Evolutionary conservation across 305 asterid genomes (phyloP), one percentile per base, ranked within the genome.

Genomic region (Striga hermonthica): DNA sequence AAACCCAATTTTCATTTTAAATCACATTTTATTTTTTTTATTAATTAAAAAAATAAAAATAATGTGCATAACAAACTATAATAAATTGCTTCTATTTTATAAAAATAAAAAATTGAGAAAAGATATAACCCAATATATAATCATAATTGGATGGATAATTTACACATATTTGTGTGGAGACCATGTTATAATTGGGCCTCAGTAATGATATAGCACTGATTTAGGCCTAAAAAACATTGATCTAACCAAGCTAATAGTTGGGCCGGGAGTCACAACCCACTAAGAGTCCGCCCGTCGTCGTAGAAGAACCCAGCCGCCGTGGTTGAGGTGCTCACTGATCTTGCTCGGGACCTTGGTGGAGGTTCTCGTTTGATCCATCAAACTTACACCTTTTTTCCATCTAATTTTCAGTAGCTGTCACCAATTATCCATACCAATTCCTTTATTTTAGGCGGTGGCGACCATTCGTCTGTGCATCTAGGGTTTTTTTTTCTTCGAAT

Each of bases 401-500:
- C 62, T 34, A 35, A n/a, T 22, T 22, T 22, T 22, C 31, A 22
- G 2, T 22, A 22, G 31, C 31, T 22, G 1, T 22, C 31, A 22
- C 31, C 2, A 22, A 0, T 22, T 22, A 22, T 22, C 31, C 31
- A 22, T 22, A 22, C 2, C 2, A 1, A 22, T 22, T 22, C 31
- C 48, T 39, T 39, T 4, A 4, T 11, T 41, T 8, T 10, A 28
- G n/a, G 43, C 38, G n/a, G 14, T 56, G 8, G 45, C 45, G 45
- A 5, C 28, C 14, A 9, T 36, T 54, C 39, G 59, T 43, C 59
- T 28, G 37, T 45, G 10, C 6, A 50, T 64, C 48, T 55, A 55
- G 12, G 49, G 56, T 52, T 66, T 55, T 9, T 66, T 53, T 45
- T 34, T 10, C 28, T 7, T 68, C 44, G 59, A 52, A 48, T 6